These are phyloP conservation scores for Naematelia aurantialba DNA, from an alignment of 768 basidiomycete species.

Conservation along the genomic window DNA sequence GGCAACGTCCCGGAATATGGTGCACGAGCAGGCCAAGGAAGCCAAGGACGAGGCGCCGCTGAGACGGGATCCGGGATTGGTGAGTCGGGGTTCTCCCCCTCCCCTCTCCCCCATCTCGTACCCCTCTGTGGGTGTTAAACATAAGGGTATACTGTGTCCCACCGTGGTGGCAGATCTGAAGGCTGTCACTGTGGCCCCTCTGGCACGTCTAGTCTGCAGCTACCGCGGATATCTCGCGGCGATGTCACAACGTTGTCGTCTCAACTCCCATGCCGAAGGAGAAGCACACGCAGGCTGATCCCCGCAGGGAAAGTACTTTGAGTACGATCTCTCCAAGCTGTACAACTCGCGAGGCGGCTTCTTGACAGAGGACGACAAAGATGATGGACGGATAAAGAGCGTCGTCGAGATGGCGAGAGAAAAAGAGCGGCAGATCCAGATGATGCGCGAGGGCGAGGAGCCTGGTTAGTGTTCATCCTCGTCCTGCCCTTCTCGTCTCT, in stretches of 20 bases:
- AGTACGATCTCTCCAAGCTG: slow-evolving; percentile 96
- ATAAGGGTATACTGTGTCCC: too few species aligned
- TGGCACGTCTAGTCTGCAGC: too few species aligned
- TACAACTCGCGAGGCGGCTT: slow-evolving; percentile 96
- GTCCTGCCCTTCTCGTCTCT: too few species aligned
- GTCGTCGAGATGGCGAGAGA: slow-evolving; percentile 72
- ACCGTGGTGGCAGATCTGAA: too few species aligned
- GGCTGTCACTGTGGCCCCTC: too few species aligned
- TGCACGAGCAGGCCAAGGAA: slow-evolving; percentile 11
- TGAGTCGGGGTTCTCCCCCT: slow-evolving; percentile 17
- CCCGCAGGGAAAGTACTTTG: slow-evolving; percentile 74
- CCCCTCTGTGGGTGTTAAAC: too few species aligned
- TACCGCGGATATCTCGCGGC: too few species aligned
- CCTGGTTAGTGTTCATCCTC: slow-evolving; percentile 46
- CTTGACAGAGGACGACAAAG: slow-evolving; percentile 77
- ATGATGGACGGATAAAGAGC: slow-evolving; percentile 58
- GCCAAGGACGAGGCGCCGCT: slow-evolving; percentile 26
- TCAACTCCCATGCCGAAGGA: slow-evolving; percentile 1
- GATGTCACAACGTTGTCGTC: too few species aligned
- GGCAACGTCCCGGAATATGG: slow-evolving; percentile 23
- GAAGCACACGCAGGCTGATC: not conserved
- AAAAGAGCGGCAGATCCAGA: slow-evolving; percentile 73
- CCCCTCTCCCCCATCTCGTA: not conserved
- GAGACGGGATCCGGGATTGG: slow-evolving; percentile 44
- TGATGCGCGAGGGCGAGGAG: slow-evolving; percentile 58